These are phyloP conservation scores for Emmonsiellopsis sp. DNA, from an alignment of 2,329 filamentous ascomycete genomes.

Conservation along the genomic window DNA sequence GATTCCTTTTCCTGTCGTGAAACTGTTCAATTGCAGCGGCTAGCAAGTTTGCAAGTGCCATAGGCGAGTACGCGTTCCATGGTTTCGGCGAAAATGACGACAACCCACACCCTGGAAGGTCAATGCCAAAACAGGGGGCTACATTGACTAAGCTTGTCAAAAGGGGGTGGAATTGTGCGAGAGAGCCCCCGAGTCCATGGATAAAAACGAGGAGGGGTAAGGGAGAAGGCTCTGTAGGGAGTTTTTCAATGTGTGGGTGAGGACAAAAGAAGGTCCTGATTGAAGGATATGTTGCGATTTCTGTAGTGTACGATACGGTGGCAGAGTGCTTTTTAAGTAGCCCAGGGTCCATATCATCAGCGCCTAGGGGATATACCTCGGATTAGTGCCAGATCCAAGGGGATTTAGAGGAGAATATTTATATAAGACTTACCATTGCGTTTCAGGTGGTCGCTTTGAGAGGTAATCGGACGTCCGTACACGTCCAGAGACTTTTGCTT, in stretches of 20 bases:
- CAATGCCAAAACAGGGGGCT: constrained; percentile 76
- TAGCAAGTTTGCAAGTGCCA: constrained; percentile 67
- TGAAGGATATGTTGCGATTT: constrained; percentile 58
- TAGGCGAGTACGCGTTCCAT: constrained; percentile 71
- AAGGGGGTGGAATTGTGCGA: constrained; percentile 77
- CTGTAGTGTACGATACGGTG: constrained; percentile 63
- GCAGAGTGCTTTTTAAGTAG: constrained; percentile 69
- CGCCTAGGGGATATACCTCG: background rate
- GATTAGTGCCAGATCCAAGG: background rate
- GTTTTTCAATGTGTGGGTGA: constrained; percentile 72
- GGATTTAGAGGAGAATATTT: background rate
- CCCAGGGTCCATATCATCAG: constrained; percentile 57
- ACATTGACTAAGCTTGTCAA: constrained; percentile 73
- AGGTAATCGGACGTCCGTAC: background rate
- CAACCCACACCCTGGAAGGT: constrained; percentile 80
- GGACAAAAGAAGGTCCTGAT: constrained; percentile 76
- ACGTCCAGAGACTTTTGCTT: background rate
- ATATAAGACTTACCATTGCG: background rate
- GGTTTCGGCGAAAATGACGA: constrained; percentile 62
- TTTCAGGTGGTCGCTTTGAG: constrained; percentile 1
- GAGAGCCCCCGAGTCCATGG: constrained; percentile 86
- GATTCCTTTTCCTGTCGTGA: constrained; percentile 54
- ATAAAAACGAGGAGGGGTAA: constrained; percentile 83
- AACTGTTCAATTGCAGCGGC: constrained; percentile 65
- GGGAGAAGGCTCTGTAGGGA: constrained; percentile 63